Evolutionary conservation across 805 yeast genomes (phyloP).

Genomic region (Spathaspora girioi): DNA sequence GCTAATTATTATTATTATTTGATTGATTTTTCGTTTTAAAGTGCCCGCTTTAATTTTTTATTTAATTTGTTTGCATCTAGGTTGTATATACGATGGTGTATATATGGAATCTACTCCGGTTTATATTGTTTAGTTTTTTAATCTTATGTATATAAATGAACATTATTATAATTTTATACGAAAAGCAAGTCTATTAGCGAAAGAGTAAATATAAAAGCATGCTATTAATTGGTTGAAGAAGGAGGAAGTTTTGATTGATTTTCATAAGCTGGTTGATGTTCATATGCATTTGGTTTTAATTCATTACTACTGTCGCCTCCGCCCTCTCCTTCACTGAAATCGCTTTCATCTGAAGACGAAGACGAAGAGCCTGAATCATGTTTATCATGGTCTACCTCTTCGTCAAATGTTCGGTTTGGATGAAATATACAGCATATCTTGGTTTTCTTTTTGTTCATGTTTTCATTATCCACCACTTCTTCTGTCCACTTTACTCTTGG

Average conservation of each 20-base stretch:
- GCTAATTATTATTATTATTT: not conserved
- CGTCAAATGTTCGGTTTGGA: constrained; percentile 39
- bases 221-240: not conserved
- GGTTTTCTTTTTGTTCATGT: constrained; percentile 82
- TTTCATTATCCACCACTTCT: constrained; percentile 86
- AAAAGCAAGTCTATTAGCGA: not conserved
- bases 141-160: not conserved
- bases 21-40: not conserved
- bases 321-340: constrained; percentile 14
- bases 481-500: constrained; percentile 78
- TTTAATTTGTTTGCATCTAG: not conserved
- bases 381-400: constrained; percentile 7
- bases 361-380: constrained; percentile 29
- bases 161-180: not conserved
- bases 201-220: not conserved
- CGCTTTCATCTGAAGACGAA: constrained; percentile 31
- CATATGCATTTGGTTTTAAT: constrained; percentile 77
- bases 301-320: constrained; percentile 11
- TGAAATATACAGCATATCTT: constrained; percentile 88
- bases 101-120: not conserved
- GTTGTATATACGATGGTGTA: not conserved
- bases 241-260: constrained; percentile 11
- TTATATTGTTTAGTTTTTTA: not conserved
- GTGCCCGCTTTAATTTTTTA: not conserved
- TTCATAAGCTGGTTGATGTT: constrained; percentile 69